Conservation (phyloP, 495 filamentous ascomycete species). For the Hypoxylon fuscum region DNA sequence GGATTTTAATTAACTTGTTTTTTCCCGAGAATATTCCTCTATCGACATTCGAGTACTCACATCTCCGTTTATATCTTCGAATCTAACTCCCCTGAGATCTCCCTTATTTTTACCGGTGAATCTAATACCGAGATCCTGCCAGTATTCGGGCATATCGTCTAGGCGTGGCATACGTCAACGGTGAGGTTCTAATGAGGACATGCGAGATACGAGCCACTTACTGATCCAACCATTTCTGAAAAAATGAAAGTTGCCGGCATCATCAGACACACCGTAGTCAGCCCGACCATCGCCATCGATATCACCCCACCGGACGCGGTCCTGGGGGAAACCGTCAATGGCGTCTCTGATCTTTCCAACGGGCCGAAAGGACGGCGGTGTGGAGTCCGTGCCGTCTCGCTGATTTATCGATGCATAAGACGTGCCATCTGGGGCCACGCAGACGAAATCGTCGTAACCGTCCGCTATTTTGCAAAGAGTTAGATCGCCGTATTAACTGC, state of each 20-base stretch:
- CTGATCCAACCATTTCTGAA: not conserved
- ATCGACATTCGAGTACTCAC: too few relatives aligned
- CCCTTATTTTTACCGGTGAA: conserved; percentile 20
- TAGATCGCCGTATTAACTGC: too few relatives aligned
- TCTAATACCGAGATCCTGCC: not conserved
- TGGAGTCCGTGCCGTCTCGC: not conserved
- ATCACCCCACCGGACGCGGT: conserved; percentile 33
- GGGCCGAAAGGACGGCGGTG: not conserved
- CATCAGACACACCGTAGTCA: conserved; percentile 36
- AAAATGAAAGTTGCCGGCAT: conserved; percentile 11
- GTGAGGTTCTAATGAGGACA: too few relatives aligned
- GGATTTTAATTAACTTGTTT: too few relatives aligned
- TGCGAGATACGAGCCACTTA: too few relatives aligned
- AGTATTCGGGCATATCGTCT: not conserved
- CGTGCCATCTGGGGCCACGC: conserved; percentile 31
- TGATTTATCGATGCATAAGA: conserved; percentile 35
- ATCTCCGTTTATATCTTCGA: conserved; percentile 50
- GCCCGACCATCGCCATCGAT: conserved; percentile 45
- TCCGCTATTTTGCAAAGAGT: too few relatives aligned
- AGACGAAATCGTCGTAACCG: conserved; percentile 54
- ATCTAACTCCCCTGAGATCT: conserved; percentile 30
- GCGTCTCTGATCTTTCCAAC: not conserved
- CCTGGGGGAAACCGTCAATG: conserved; percentile 14
- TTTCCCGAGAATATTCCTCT: too few relatives aligned
- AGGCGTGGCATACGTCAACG: too few relatives aligned